Base-by-base conservation (phyloP, 257 asterid species). In the Primulina tabacum region DNA sequence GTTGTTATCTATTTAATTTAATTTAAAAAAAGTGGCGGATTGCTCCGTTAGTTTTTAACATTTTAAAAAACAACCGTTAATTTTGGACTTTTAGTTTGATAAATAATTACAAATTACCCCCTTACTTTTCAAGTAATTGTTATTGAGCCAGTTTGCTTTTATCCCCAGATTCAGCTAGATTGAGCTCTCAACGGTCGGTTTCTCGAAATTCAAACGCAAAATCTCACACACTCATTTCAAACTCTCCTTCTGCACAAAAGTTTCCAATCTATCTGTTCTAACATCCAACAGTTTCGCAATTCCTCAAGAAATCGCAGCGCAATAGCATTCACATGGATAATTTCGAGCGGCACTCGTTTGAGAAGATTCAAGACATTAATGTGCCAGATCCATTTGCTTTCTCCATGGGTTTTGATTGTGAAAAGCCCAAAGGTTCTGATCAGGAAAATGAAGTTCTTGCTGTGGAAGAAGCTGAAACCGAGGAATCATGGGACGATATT, bases 401-500 rank as follows among this genome's bases (percentile, higher is more conserved):
- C 64, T 73, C 71, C 6, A 11, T 65, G 24, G 75, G 55, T 34
- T 68, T 80, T 16, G 79, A 80, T 11, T 73, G 69, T 69, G 90
- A 67, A 55, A 64, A 38, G 34, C 62, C 52, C 28, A 78, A 77
- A 9, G 62, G 61, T 61, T 59, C 60, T 65, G 71, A 73, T 79
- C 92, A 78, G 84, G 92, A 84, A 82, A 69, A 73, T 56, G 81
- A 71, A 59, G 71, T 63, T 40, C 78, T 76, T 67, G 80, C 86
- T 1, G 83, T 83, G 85, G 95, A 86, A 52, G 96, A 87, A 82
- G 90, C 83, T 60, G 87, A 71, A 72, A 52, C 12, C 18, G 76
- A 70, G 21, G 89, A 82, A 57, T 76, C 88, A 9, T 79, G 84
- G 67, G 83, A 87, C 60, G 95, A 90, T 76, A 77, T 82, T 6